These are phyloP conservation scores for Pleurotus salmoneostramineus DNA, from an alignment of 768 basidiomycete genomes.

Conservation along the genomic window DNA sequence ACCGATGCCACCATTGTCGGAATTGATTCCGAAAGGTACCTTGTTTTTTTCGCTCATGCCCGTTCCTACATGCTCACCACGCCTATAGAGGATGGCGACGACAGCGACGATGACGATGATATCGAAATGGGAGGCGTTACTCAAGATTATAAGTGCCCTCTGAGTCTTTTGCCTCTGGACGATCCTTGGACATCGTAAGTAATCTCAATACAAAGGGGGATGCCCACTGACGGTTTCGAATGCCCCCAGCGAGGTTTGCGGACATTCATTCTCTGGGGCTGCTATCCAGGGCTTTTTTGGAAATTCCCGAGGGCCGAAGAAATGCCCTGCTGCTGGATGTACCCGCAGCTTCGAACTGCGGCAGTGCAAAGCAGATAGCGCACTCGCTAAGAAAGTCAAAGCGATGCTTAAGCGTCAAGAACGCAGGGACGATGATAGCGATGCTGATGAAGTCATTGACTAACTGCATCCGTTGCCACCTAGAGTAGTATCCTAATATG, in stretches of 20 bases:
- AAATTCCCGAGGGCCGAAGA: conserved; percentile 26
- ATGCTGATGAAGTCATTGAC: conserved; percentile 59
- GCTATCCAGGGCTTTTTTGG: conserved; percentile 67
- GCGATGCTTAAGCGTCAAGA: conserved; percentile 50
- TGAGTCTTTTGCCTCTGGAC: conserved; percentile 61
- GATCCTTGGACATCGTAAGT: conserved; percentile 84
- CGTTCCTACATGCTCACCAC: background rate
- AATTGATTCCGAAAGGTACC: conserved; percentile 67
- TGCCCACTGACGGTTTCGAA: conserved; percentile 6
- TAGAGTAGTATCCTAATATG: too few relatives aligned
- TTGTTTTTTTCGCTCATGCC: background rate
- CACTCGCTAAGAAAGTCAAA: conserved; percentile 60
- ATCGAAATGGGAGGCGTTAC: conserved; percentile 84
- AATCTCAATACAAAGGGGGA: background rate
- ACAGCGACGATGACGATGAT: conserved; percentile 84
- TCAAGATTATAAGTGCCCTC: conserved; percentile 81
- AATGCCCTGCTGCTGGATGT: conserved; percentile 76
- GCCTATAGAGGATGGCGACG: conserved; percentile 71
- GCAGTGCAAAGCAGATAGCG: conserved; percentile 51
- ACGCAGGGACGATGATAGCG: conserved; percentile 38
- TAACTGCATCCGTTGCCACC: conserved; percentile 12
- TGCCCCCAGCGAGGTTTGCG: conserved; percentile 53
- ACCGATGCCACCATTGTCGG: conserved; percentile 75
- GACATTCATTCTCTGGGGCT: conserved; percentile 76
- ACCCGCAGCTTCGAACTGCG: conserved; percentile 48